Evolutionary conservation across 805 yeast genomes (phyloP), one percentile per base, ranked within the genome.

Genomic region (Candida quercuum): DNA sequence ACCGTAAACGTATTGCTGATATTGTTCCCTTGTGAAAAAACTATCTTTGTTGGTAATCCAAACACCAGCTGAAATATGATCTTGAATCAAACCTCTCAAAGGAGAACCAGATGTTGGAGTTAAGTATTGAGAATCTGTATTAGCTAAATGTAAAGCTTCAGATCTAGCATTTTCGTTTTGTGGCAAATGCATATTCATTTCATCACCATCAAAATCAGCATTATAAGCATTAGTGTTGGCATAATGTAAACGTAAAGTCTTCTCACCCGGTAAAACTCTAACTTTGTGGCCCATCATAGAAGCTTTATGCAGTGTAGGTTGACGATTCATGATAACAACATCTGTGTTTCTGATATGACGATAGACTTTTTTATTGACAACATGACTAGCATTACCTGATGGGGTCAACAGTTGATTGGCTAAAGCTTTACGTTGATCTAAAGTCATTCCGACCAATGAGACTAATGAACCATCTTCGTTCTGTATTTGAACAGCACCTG

Each of bases 221-320:
- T 91, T 91, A 66, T 91, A 93, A 31, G 99, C 97, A 66, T 97
- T 97, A 32, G 99, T 93, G 64, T 93, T 93, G 54, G 99, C 99
- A 64, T 93, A 93, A 63, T 93, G 99, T 63, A 93, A 70, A 58
- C 99, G 78, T 53, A 93, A 70, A 4, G 99, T 94, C 71, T 93
- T 93, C 60, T 93, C 99, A 42, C 96, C 95, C 5, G 98, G 99
- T 51, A 93, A 71, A 23, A 93, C 99, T 55, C 96, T 78, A 31
- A 93, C 99, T 58, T 82, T 86, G 66, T 93, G 99, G 50, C 99
- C 99, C 99, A 93, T 93, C 96, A 93, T 93, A 21, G 99, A 94
- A 33, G 99, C 99, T 67, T 93, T 93, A 69, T 93, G 99, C 60
- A 93, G 74, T 13, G 99, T 91, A 33, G 99, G 99, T 69, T 93